Evolutionary conservation across 2,329 filamentous ascomycete species (phyloP), one percentile per base, ranked within the genome.

Genomic region (Cucurbitaria berberidis): DNA sequence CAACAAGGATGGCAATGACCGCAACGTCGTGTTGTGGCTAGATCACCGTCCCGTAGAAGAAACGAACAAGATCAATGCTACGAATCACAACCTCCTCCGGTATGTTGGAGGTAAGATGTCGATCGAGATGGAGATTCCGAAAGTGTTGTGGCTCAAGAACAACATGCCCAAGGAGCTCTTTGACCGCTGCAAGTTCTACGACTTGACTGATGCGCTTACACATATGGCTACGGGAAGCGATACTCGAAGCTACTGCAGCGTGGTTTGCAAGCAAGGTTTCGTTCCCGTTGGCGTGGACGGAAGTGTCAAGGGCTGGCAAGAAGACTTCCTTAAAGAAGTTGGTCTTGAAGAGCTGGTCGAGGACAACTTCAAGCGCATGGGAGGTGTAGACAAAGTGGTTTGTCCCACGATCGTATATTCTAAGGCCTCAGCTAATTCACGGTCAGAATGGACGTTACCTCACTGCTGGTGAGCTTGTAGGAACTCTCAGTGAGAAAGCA

Each of bases 91-190:
- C 75, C 82, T 99, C 48, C 85, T 99, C 53, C 89, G 92, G 69
- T 99, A 99, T 72, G 95, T 99, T 16, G 95, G 95, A 64, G 95
- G 95, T 59, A 93, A 89, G 74, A 99, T 99, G 95, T 96, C 91
- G 74, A 93, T 97, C 62, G 95, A 99, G 81, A 99, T 99, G 95
- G 95, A 99, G 76, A 96, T 99, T 50, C 95, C 95, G 60, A 99
- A 99, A 79, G 91, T 97, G 1, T 82, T 98, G 52, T 99, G 95
- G 95, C 83, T 99, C 72, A 98, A 98, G 84, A 96, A 96, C 77
- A 86, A 98, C 78, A 98, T 99, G 95, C 89, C 95, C 2, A 83
- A 89, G 49, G 90, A 96, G 67, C 81, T 95, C 15, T 99, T 98
- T 68, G 87, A 88, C 50, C 87, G 89, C 57, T 97, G 93, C 86